Base-by-base conservation (phyloP, 139 green algal species). In the Micromonas pusilla region DNA sequence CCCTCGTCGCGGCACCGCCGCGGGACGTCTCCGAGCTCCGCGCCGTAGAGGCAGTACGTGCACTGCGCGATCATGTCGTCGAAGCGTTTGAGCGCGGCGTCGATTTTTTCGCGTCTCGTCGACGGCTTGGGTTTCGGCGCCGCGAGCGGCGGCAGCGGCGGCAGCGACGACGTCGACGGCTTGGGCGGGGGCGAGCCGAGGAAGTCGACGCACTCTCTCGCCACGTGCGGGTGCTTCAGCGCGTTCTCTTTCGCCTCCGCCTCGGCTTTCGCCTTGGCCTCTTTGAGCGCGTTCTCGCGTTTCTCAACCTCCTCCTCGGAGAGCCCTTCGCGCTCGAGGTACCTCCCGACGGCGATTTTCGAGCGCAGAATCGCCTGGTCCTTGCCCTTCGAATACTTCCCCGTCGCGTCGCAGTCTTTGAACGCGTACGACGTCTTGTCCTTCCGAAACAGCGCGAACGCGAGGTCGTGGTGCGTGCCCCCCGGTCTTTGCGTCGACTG, bases 31-130 rank as follows among this genome's bases (percentile, higher is more conserved):
- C 33, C 26, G 26, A 72, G 33, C 65, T 72, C 65, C 3, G 38
- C 32, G 13, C 65, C 65, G 33, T 72, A 72, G 13, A 72, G 28
- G 30, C 65, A 72, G 33, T 72, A 72, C 23, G n/a, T 45, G 30
- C 32, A 39, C 30, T 72, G 65, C 21, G 33, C 28, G 65, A 72
- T 72, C 3, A 45, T 32, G 13, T 38, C 33, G 28, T 72, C 65
- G 28, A 72, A 39, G 13, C 65, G 32, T 3, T 52, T 16, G n/a
- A 72, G 38, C 4, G 38, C 38, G 45, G 45, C 45, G 9, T 57
- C 45, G 45, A 57, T 16, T 16, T 57, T 9, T 16, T 57, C 45
- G 45, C 45, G 45, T 57, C 45, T 9, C 9, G 45, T 57, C 45
- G 45, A 16, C 9, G 45, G 45, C 45, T 57, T 57, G 45, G 45